These are phyloP conservation scores for Anthracocystis setariae DNA, from an alignment of 1,284 basidiomycete genomes.

Conservation along the genomic window DNA sequence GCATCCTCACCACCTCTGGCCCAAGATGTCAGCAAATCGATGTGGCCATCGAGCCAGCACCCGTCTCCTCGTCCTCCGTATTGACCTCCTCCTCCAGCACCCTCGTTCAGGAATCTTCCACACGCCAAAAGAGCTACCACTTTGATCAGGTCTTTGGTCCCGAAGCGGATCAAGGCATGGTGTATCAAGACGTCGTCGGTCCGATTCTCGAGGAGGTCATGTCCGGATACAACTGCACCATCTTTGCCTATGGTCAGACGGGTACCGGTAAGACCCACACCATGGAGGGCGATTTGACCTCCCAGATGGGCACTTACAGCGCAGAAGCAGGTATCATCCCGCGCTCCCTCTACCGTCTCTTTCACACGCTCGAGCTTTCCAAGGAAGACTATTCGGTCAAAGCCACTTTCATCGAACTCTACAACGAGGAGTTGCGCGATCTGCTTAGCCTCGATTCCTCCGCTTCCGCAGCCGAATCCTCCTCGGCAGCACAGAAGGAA, in stretches of 20 bases:
- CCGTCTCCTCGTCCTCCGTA: slow-evolving; percentile 44
- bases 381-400: slow-evolving; percentile 86
- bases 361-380: slow-evolving; percentile 82
- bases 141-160: slow-evolving; percentile 80
- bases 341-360: slow-evolving; percentile 91
- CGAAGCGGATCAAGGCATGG: slow-evolving; percentile 93
- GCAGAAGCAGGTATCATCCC: slow-evolving; percentile 95
- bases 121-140: slow-evolving; percentile 62
- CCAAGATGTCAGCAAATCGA: slow-evolving; percentile 57
- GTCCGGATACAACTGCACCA: slow-evolving; percentile 94
- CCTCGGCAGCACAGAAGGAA: slow-evolving; percentile 14
- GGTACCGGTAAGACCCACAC: slow-evolving; percentile 95
- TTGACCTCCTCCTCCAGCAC: slow-evolving; percentile 23
- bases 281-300: slow-evolving; percentile 67
- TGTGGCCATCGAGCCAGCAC: slow-evolving; percentile 52
- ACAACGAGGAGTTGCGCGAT: slow-evolving; percentile 90
- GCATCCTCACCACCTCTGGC: slow-evolving; percentile 56
- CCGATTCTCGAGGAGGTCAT: slow-evolving; percentile 93
- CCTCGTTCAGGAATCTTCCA: slow-evolving; percentile 39
- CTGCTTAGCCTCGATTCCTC: slow-evolving; percentile 72
- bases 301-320: slow-evolving; percentile 81
- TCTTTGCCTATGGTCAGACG: slow-evolving; percentile 98
- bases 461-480: slow-evolving; percentile 11
- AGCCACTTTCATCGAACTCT: slow-evolving; percentile 94
- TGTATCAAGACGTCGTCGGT: slow-evolving; percentile 91